Evolutionary conservation across 176 grass and related monocot genomes (phyloP).

Genomic region (Avena eriantha): DNA sequence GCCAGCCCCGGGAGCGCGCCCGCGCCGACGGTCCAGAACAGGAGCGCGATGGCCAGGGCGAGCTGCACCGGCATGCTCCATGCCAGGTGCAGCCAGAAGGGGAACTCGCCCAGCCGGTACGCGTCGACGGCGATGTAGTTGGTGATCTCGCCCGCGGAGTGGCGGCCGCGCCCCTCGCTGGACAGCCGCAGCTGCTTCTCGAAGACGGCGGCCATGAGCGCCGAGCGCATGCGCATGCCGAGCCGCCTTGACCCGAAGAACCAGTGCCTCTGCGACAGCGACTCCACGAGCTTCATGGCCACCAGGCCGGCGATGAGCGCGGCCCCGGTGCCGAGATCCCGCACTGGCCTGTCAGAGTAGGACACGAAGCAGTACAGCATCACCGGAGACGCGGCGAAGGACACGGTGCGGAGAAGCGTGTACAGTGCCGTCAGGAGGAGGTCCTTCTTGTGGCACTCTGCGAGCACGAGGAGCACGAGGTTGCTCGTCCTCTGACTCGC

Average conservation of each 20-base stretch:
- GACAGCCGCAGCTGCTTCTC: slow-evolving; percentile 77
- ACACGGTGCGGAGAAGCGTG: slow-evolving; percentile 68
- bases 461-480: slow-evolving; percentile 63
- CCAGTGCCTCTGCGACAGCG: slow-evolving; percentile 83
- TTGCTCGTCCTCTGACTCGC: slow-evolving; percentile 27
- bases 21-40: slow-evolving; percentile 69
- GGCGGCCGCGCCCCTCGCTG: slow-evolving; percentile 51
- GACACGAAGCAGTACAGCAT: slow-evolving; percentile 64
- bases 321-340: slow-evolving; percentile 33
- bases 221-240: slow-evolving; percentile 91
- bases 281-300: slow-evolving; percentile 69
- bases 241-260: slow-evolving; percentile 80
- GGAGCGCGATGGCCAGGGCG: slow-evolving; percentile 58
- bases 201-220: slow-evolving; percentile 82
- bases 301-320: slow-evolving; percentile 53
- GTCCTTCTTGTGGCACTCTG: slow-evolving; percentile 62
- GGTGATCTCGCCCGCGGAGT: slow-evolving; percentile 74
- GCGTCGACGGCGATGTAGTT: slow-evolving; percentile 88
- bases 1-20: slow-evolving; percentile 57
- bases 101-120: slow-evolving; percentile 83
- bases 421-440: slow-evolving; percentile 68
- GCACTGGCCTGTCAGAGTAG: slow-evolving; percentile 51
- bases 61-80: slow-evolving; percentile 85
- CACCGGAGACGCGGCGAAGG: slow-evolving; percentile 60
- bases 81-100: slow-evolving; percentile 79